Evolutionary conservation across 352 stramenopile genomes (phyloP).

Genomic region (Globisporangium spinosum): DNA sequence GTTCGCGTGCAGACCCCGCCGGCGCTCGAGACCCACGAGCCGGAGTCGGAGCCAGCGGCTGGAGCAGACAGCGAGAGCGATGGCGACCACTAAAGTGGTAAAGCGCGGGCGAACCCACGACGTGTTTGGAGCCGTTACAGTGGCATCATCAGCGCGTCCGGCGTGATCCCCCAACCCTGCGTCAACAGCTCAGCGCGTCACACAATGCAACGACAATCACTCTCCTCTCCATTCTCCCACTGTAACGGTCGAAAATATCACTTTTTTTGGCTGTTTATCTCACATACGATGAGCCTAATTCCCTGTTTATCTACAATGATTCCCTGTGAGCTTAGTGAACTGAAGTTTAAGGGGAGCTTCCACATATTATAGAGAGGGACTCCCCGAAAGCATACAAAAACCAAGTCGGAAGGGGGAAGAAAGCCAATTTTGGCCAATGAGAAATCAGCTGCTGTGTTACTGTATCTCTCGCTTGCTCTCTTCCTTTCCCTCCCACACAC

Average conservation of each 20-base stretch:
- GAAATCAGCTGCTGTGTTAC: too few relatives aligned
- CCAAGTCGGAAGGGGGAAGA: too few relatives aligned
- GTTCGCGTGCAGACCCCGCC: background rate
- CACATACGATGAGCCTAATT: too few relatives aligned
- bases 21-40: background rate
- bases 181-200: background rate
- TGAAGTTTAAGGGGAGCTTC: too few relatives aligned
- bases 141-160: background rate
- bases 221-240: background rate
- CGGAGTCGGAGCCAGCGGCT: constrained; percentile 1
- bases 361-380: too few relatives aligned
- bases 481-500: background rate
- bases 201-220: constrained; percentile 6
- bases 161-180: constrained; percentile 1
- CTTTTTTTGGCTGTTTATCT: too few relatives aligned
- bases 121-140: background rate
- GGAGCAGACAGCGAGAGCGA: background rate
- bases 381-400: too few relatives aligned
- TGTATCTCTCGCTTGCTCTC: background rate
- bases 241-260: background rate
- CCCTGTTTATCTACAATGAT: too few relatives aligned
- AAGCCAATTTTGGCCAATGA: too few relatives aligned
- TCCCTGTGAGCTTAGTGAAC: too few relatives aligned
- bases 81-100: background rate
- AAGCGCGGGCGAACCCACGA: too few relatives aligned